Evolutionary conservation across 1,284 basidiomycete species (phyloP).

Genomic region (Porogramme epimiltina): DNA sequence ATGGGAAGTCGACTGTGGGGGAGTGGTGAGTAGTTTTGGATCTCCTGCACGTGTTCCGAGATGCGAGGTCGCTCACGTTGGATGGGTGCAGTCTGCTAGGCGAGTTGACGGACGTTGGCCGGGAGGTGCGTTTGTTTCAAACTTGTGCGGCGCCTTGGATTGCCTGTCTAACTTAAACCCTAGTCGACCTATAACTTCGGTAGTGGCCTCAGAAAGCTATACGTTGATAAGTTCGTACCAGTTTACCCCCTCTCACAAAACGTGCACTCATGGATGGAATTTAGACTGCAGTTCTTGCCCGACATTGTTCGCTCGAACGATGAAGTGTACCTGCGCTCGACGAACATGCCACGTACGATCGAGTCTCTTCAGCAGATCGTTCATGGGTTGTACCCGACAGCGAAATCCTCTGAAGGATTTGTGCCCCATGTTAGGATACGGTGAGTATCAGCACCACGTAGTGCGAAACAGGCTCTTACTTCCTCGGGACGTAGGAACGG

Average conservation of each 20-base stretch:
- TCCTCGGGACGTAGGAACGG: constrained; percentile 50
- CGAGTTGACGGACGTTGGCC: constrained; percentile 78
- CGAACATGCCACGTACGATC: constrained; percentile 77
- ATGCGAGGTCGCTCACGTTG: background rate
- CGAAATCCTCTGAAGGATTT: constrained; percentile 46
- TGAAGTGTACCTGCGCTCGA: constrained; percentile 69
- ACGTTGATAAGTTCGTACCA: constrained; percentile 62
- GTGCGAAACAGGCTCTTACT: background rate
- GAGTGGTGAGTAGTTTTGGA: constrained; percentile 55
- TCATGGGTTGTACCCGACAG: constrained; percentile 67
- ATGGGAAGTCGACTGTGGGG: constrained; percentile 55
- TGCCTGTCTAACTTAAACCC: background rate
- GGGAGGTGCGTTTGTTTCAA: constrained; percentile 47
- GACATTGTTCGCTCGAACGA: constrained; percentile 47
- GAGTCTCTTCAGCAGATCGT: constrained; percentile 78
- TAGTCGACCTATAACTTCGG: constrained; percentile 76
- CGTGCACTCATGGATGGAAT: background rate
- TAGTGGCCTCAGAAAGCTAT: constrained; percentile 60
- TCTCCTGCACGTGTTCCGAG: too few relatives aligned
- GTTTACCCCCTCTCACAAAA: background rate
- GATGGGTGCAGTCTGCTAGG: constrained; percentile 59
- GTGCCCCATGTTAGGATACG: constrained; percentile 59
- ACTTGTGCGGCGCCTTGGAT: constrained; percentile 1
- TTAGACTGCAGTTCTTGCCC: constrained; percentile 68
- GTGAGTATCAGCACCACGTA: constrained; percentile 35